A percentile compares a stretch with the other conserved stretches of the same genome.
These are phyloP conservation scores for Populus davidiana DNA, from an alignment of 345 rosid species.

Conservation along the genomic window DNA sequence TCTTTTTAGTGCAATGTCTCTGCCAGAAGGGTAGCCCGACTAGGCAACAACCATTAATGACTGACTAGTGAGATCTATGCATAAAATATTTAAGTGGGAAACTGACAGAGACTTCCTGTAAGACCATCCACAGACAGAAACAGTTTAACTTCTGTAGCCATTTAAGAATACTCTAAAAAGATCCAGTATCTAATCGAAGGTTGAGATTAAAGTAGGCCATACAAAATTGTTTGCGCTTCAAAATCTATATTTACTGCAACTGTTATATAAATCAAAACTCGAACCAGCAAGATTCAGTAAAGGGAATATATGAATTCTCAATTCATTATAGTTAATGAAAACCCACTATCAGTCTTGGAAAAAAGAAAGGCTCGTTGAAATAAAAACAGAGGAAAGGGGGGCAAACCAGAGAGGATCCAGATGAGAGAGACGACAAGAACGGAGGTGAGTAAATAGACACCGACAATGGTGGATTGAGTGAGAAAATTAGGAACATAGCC, in stretches of 20 bases:
- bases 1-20: background rate
- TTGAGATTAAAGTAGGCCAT: background rate
- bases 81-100: background rate
- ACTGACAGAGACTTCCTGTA: background rate
- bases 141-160: background rate
- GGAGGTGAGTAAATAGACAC: constrained; percentile 45
- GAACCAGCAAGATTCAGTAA: background rate
- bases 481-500: constrained; percentile 61
- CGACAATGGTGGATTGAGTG: constrained; percentile 55
- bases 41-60: background rate
- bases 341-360: background rate
- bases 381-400: background rate
- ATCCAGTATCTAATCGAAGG: background rate
- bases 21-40: background rate
- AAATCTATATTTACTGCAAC: background rate
- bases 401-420: constrained; percentile 71
- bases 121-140: background rate
- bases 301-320: background rate
- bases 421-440: constrained; percentile 51
- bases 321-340: background rate
- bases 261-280: background rate
- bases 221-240: background rate
- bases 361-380: background rate
- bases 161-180: background rate
- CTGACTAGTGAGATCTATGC: background rate